These are phyloP conservation scores for Smittium culicis DNA, from an alignment of 371 early-diverging fungal genomes.

Conservation along the genomic window DNA sequence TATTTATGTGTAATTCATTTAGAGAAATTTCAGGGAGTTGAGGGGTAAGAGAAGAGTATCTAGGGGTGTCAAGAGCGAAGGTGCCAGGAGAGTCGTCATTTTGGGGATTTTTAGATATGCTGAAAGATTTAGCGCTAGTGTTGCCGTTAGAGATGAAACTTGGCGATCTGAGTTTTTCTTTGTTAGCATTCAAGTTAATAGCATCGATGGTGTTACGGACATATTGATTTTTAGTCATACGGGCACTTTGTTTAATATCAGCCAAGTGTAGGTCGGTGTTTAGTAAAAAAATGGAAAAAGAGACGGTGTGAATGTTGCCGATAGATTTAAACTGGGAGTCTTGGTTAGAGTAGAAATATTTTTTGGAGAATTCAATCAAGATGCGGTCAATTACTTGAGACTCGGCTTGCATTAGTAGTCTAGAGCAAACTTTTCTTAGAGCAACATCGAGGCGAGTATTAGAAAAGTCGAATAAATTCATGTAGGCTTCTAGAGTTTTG, in stretches of 20 bases:
- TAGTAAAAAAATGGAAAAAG: constrained; percentile 69
- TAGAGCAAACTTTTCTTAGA: constrained; percentile 60
- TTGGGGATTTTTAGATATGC: neutral
- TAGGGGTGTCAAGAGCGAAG: neutral
- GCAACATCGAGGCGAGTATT: constrained; percentile 59
- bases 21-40: neutral
- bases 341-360: constrained; percentile 71
- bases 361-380: constrained; percentile 57
- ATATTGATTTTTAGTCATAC: constrained; percentile 38
- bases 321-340: constrained; percentile 32
- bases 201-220: constrained; percentile 38
- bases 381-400: constrained; percentile 84
- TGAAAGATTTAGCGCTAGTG: neutral
- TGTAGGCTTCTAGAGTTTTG: constrained; percentile 46
- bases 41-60: neutral
- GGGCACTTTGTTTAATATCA: constrained; percentile 38
- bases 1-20: neutral
- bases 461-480: constrained; percentile 57
- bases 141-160: neutral
- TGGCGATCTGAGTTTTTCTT: neutral
- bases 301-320: constrained; percentile 69
- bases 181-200: constrained; percentile 20
- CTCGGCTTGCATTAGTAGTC: constrained; percentile 73
- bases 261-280: constrained; percentile 88
- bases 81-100: neutral